Evolutionary conservation across 1,284 basidiomycete species (phyloP).

Genomic region (Heterobasidion parviporum): DNA sequence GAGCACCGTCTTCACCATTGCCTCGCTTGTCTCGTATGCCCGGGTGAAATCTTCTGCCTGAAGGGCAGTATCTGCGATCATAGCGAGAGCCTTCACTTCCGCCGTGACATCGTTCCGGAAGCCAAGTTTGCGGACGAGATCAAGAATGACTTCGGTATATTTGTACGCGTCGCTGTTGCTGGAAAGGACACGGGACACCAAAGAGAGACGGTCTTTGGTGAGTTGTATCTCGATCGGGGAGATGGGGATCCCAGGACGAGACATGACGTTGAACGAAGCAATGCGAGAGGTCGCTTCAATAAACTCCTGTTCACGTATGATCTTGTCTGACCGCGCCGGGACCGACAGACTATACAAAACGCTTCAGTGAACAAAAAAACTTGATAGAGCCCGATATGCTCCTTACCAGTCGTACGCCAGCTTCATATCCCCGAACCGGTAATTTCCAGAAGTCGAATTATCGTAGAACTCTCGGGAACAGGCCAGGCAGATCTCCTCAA

Average conservation of each 20-base stretch:
- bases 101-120: slow-evolving; percentile 63
- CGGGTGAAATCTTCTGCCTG: slow-evolving; percentile 69
- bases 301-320: slow-evolving; percentile 76
- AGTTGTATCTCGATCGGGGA: slow-evolving; percentile 88
- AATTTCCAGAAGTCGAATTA: slow-evolving; percentile 85
- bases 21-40: slow-evolving; percentile 64
- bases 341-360: slow-evolving; percentile 60
- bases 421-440: slow-evolving; percentile 91
- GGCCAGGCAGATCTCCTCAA: slow-evolving; percentile 75
- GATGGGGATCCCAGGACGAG: slow-evolving; percentile 67
- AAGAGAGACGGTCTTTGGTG: slow-evolving; percentile 75
- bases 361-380: not conserved
- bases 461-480: slow-evolving; percentile 88
- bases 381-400: not conserved
- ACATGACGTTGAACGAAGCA: slow-evolving; percentile 73
- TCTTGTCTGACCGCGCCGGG: slow-evolving; percentile 51
- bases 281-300: slow-evolving; percentile 91
- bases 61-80: slow-evolving; percentile 81
- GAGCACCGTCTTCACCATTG: slow-evolving; percentile 62
- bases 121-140: slow-evolving; percentile 82
- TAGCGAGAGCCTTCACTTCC: slow-evolving; percentile 75
- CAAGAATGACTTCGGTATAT: slow-evolving; percentile 83
- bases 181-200: slow-evolving; percentile 76
- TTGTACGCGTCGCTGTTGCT: slow-evolving; percentile 81
- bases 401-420: slow-evolving; percentile 88